Evolutionary conservation across 768 basidiomycete genomes (phyloP).

Genomic region (Russula vinacea): DNA sequence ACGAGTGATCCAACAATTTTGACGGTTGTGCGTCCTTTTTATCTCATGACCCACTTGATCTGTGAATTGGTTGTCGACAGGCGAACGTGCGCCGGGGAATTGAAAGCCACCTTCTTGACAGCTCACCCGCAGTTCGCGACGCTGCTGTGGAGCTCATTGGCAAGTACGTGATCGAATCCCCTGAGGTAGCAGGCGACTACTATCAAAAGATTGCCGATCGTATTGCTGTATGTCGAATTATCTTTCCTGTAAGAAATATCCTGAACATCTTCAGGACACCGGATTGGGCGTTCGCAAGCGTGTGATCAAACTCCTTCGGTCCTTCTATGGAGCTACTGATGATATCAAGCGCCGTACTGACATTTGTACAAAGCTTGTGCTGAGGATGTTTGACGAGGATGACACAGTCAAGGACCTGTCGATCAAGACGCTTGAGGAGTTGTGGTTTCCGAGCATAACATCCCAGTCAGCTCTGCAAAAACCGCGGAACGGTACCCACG

Average conservation of each 20-base stretch:
- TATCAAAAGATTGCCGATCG: constrained; percentile 85
- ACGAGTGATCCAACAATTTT: constrained; percentile 85
- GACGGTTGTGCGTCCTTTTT: constrained; percentile 51
- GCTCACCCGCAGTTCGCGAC: constrained; percentile 92
- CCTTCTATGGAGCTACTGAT: constrained; percentile 67
- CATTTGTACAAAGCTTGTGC: constrained; percentile 76
- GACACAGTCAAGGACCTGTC: constrained; percentile 94
- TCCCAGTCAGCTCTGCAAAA: constrained; percentile 35
- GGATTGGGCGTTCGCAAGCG: constrained; percentile 92
- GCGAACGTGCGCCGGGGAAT: constrained; percentile 79
- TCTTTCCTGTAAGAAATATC: not conserved
- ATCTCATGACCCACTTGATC: not conserved
- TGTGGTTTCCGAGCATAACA: constrained; percentile 65
- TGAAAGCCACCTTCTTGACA: constrained; percentile 86
- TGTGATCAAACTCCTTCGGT: constrained; percentile 90
- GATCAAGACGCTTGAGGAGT: constrained; percentile 82
- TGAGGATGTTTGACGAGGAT: constrained; percentile 89
- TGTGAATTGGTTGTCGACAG: constrained; percentile 40
- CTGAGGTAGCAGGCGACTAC: constrained; percentile 85
- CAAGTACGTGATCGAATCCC: constrained; percentile 91
- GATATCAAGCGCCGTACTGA: constrained; percentile 64
- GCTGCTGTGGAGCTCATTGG: constrained; percentile 96
- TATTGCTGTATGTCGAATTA: constrained; percentile 63
- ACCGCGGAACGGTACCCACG: constrained; percentile 33
- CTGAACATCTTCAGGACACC: constrained; percentile 62